Percentiles rank a stretch among this genome's conserved stretches.
Evolutionary conservation across 2,329 filamentous ascomycete species (phyloP).

Genomic region (Aspergillus sp.): DNA sequence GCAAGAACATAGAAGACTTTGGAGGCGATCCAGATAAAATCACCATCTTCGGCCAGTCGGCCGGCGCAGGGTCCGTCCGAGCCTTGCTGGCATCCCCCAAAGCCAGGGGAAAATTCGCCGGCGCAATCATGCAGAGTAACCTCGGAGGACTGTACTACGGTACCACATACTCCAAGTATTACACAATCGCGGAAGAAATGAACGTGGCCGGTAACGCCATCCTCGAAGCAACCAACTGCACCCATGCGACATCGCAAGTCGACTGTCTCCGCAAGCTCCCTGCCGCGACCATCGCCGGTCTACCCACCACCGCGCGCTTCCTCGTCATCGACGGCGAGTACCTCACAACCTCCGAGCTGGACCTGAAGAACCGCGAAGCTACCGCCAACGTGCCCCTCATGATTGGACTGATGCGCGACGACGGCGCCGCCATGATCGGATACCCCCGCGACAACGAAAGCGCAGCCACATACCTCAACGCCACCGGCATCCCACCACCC

Average conservation of each 20-base stretch:
- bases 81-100: constrained; percentile 43
- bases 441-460: constrained; percentile 43
- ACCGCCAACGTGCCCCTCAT: constrained; percentile 21
- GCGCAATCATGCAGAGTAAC: constrained; percentile 36
- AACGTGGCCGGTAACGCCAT: constrained; percentile 50
- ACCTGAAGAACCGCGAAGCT: constrained; percentile 8
- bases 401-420: constrained; percentile 21
- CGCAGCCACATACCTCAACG: constrained; percentile 45
- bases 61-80: constrained; percentile 56
- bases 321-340: constrained; percentile 4
- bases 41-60: constrained; percentile 48
- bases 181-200: constrained; percentile 54
- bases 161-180: constrained; percentile 58
- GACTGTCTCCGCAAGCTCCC: constrained; percentile 1
- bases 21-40: constrained; percentile 48
- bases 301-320: not conserved
- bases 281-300: not conserved
- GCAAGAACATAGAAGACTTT: constrained; percentile 45
- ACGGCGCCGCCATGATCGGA: constrained; percentile 46
- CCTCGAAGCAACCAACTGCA: constrained; percentile 37
- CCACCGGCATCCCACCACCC: not conserved
- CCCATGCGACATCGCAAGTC: not conserved
- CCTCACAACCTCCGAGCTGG: constrained; percentile 9
- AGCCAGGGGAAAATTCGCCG: constrained; percentile 16
- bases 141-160: constrained; percentile 59